Evolutionary conservation across 352 stramenopile species (phyloP), one percentile per base, ranked within the genome.

Genomic region (Pythium dissimile): DNA sequence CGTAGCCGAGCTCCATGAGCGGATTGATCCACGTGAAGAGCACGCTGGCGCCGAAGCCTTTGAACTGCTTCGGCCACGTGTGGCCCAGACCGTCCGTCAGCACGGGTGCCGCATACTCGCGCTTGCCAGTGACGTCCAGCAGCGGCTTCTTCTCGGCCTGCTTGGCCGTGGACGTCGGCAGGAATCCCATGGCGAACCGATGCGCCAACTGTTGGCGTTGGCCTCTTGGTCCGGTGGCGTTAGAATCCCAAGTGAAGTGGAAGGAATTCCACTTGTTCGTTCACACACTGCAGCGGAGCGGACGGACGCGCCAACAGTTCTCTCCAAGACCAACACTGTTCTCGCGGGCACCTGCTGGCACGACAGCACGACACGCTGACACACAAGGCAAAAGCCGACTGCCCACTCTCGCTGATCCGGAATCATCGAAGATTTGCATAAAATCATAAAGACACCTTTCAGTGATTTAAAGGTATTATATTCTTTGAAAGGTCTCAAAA

Each of bases 1-100:
- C 65, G 64, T 86, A 89, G 42, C 88, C 88, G 24, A 94, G 67
- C 57, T 88, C 69, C 80, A 97, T 92, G 50, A 97, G 56, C 50
- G 84, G 84, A 34, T 23, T 61, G 43, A 62, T 56, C 59, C 51
- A 67, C 42, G 59, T 57, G 52, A 61, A 62, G 27, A 67, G 46
- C 59, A 67, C 78, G 20, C 64, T 64, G n/a, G 73, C 77, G 21
- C 71, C 37, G 45, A 80, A 82, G 11, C 67, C 77, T 6, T 72
- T 69, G 54, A 82, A 62, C 57, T 92, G 73, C 54, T 65, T 71
- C 44, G 79, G 48, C 48, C 46, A 57, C 48, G 46, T 43, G 53
- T 59, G 37, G 37, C 55, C 55, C 3, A 63, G 46, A 2, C 55
- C 45, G 20, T 28, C n/a, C 30, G 31, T 8, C 13, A 21, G 2